Conservation (phyloP, 768 basidiomycete species). For the Rhodotorula paludigena region DNA sequence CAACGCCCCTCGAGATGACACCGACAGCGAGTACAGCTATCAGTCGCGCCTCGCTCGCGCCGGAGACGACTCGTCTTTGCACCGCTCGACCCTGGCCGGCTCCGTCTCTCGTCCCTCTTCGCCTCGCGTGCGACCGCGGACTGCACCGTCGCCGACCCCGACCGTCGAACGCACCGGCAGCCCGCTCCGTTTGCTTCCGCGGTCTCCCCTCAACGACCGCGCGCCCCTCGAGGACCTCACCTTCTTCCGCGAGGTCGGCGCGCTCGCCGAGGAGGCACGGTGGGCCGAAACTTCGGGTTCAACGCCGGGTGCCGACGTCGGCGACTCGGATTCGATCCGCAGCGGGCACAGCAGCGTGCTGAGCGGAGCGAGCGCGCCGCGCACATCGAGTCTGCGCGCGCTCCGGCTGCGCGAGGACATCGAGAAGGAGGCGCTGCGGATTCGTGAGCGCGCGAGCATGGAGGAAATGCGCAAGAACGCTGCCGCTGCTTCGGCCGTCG, state of each 20-base stretch:
- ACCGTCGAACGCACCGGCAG: neutral
- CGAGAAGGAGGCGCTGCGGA: constrained; percentile 19
- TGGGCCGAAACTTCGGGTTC: too few relatives aligned
- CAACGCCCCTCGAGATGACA: constrained; percentile 1
- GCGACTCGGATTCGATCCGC: constrained; percentile 6
- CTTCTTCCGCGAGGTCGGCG: constrained; percentile 30
- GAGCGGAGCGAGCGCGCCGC: neutral
- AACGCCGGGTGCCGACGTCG: neutral
- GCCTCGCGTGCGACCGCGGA: neutral
- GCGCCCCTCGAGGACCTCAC: constrained; percentile 29
- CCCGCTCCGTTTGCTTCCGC: constrained; percentile 27
- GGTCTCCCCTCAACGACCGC: constrained; percentile 28
- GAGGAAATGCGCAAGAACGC: constrained; percentile 6
- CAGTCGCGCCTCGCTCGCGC: neutral
- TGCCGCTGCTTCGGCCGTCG: neutral
- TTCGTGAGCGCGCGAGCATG: constrained; percentile 11
- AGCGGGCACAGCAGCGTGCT: constrained; percentile 8
- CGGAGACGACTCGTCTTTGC: neutral
- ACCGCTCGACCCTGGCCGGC: neutral
- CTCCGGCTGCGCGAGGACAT: constrained; percentile 32
- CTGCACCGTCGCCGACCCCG: neutral
- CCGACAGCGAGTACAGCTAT: neutral
- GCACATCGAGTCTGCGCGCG: constrained; percentile 10
- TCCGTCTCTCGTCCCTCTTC: neutral
- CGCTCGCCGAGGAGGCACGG: neutral